A percentile compares a stretch with the other conserved stretches of the same genome.
These are phyloP conservation scores for Tolypocladium sp. DNA, from an alignment of 2,329 filamentous ascomycete species.

Conservation along the genomic window DNA sequence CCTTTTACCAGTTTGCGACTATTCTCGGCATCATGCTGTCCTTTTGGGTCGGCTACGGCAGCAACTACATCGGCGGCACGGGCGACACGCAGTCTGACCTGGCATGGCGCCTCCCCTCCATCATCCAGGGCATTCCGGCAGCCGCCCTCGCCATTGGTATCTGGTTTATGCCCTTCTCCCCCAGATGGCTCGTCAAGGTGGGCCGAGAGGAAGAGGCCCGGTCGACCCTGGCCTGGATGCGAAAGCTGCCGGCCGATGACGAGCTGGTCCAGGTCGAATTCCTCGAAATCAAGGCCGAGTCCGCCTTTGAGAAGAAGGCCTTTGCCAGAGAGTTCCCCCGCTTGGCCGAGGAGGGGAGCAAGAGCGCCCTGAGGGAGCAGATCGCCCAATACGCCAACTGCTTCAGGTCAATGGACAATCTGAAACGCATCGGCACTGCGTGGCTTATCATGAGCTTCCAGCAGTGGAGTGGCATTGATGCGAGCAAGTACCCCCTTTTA, in stretches of 20 bases:
- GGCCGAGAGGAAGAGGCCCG: slow-evolving; percentile 58
- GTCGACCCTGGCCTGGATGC: slow-evolving; percentile 48
- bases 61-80: slow-evolving; percentile 37
- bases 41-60: slow-evolving; percentile 36
- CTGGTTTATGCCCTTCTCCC: slow-evolving; percentile 72
- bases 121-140: slow-evolving; percentile 33
- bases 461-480: slow-evolving; percentile 10
- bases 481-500: slow-evolving; percentile 31
- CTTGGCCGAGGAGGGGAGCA: slow-evolving; percentile 26
- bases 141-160: slow-evolving; percentile 52
- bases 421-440: slow-evolving; percentile 56
- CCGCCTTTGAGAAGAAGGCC: slow-evolving; percentile 65
- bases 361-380: slow-evolving; percentile 32
- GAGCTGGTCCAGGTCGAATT: slow-evolving; percentile 66
- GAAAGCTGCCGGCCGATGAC: slow-evolving; percentile 51
- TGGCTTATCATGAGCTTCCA: slow-evolving; percentile 42
- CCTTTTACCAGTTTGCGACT: slow-evolving; percentile 51
- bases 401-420: slow-evolving; percentile 38
- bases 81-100: slow-evolving; percentile 32
- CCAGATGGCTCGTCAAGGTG: slow-evolving; percentile 67
- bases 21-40: slow-evolving; percentile 45
- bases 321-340: slow-evolving; percentile 49
- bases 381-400: slow-evolving; percentile 41
- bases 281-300: slow-evolving; percentile 75
- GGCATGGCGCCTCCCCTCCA: slow-evolving; percentile 33